These are phyloP conservation scores for Globisporangium canariense DNA, from an alignment of 352 stramenopile species.

Conservation along the genomic window DNA sequence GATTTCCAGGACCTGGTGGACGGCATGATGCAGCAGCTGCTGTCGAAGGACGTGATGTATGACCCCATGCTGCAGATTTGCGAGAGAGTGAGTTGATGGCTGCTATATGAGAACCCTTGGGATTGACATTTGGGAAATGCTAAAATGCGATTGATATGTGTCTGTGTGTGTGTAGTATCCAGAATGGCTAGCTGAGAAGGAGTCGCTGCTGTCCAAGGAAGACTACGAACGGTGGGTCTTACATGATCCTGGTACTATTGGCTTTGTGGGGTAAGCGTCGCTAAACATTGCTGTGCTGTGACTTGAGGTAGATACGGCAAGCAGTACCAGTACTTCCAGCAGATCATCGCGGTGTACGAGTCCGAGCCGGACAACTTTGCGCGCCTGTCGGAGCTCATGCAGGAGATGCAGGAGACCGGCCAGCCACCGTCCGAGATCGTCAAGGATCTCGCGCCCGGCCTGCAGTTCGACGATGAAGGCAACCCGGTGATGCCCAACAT, in stretches of 20 bases:
- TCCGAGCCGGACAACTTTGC: constrained; percentile 95
- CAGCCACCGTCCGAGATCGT: constrained; percentile 97
- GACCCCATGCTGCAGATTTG: constrained; percentile 96
- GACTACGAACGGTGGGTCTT: constrained; percentile 85
- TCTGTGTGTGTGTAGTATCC: constrained; percentile 78
- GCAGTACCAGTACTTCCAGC: constrained; percentile 98
- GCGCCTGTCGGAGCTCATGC: constrained; percentile 96
- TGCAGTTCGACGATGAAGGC: constrained; percentile 74
- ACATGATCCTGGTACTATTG: neutral
- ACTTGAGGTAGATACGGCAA: constrained; percentile 81
- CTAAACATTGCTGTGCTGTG: neutral
- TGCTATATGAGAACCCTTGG: neutral
- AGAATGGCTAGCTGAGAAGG: constrained; percentile 94
- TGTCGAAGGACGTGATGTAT: constrained; percentile 99
- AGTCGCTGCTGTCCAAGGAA: constrained; percentile 81
- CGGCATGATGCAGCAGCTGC: constrained; percentile 97
- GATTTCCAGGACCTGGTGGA: constrained; percentile 94
- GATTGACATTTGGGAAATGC: too few species aligned
- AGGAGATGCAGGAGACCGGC: constrained; percentile 92
- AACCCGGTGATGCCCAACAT: constrained; percentile 96
- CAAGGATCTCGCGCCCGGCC: constrained; percentile 95
- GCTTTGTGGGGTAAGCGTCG: neutral
- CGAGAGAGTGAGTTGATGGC: constrained; percentile 60
- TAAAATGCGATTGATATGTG: neutral
- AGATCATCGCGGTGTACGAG: constrained; percentile 96